These are phyloP conservation scores for Wolfiporia cocos DNA, from an alignment of 1,284 basidiomycete species.

Conservation along the genomic window DNA sequence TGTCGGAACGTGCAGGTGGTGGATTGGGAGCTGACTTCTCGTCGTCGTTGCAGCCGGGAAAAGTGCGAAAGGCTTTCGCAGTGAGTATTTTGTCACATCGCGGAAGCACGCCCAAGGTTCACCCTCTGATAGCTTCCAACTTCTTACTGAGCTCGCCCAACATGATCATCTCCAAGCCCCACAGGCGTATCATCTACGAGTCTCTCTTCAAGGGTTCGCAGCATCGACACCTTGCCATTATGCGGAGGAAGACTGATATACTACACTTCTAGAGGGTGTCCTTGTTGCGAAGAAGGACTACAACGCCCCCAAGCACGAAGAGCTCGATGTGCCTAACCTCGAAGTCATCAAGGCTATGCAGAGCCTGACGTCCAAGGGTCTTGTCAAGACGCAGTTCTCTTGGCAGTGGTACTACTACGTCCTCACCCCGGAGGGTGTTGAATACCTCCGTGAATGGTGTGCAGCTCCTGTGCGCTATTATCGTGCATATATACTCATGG, in stretches of 20 bases:
- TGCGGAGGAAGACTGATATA: not conserved
- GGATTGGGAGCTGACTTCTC: slow-evolving; percentile 17
- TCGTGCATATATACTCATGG: no score
- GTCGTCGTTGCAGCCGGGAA: slow-evolving; percentile 23
- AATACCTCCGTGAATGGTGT: slow-evolving; percentile 90
- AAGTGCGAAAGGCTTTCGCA: slow-evolving; percentile 29
- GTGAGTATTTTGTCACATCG: slow-evolving; percentile 18
- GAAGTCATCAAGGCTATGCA: slow-evolving; percentile 99
- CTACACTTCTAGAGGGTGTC: slow-evolving; percentile 74
- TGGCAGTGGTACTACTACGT: slow-evolving; percentile 97
- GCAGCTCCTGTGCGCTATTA: no score
- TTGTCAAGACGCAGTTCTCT: slow-evolving; percentile 97
- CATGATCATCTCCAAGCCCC: slow-evolving; percentile 86
- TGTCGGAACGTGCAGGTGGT: slow-evolving; percentile 4
- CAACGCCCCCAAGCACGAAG: slow-evolving; percentile 96
- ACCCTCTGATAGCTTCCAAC: slow-evolving; percentile 32
- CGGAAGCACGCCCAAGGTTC: not conserved
- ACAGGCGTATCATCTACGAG: slow-evolving; percentile 88
- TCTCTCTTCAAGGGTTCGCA: slow-evolving; percentile 93
- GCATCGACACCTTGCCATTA: not conserved
- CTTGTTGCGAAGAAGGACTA: slow-evolving; percentile 99
- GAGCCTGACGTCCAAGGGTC: slow-evolving; percentile 92
- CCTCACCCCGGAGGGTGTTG: slow-evolving; percentile 91
- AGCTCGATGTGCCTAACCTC: slow-evolving; percentile 95
- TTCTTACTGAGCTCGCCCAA: slow-evolving; percentile 40